These are phyloP conservation scores for Tetrastigma voinierianum DNA, from an alignment of 164 flowering plant genomes.

Conservation along the genomic window DNA sequence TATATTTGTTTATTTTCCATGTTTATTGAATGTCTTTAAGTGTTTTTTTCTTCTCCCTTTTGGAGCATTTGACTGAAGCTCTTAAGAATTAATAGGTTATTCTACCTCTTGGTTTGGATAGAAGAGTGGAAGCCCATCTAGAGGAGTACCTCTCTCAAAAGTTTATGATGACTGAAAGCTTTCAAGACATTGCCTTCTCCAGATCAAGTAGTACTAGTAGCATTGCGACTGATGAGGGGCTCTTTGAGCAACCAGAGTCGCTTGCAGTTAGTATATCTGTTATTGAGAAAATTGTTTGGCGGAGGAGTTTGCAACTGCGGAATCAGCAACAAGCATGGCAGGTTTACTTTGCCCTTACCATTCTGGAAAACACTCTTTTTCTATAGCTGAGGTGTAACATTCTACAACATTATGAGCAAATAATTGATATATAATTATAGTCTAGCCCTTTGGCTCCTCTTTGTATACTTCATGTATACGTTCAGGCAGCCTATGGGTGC, in stretches of 20 bases:
- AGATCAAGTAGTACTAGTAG: slow-evolving; percentile 62
- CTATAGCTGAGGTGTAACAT: too few relatives aligned
- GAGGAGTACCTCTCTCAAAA: slow-evolving; percentile 53
- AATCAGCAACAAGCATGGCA: slow-evolving; percentile 81
- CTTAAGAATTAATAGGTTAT: slow-evolving; percentile 47
- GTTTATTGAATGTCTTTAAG: neutral
- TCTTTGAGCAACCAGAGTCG: slow-evolving; percentile 69
- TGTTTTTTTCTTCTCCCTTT: neutral
- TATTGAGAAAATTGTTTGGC: slow-evolving; percentile 54
- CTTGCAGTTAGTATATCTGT: slow-evolving; percentile 39
- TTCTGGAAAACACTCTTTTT: neutral
- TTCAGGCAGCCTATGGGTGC: too few relatives aligned
- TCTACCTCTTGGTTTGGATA: slow-evolving; percentile 51
- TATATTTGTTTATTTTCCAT: neutral
- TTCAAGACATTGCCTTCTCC: slow-evolving; percentile 35
- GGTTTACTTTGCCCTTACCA: slow-evolving; percentile 40
- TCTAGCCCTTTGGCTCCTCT: too few relatives aligned
- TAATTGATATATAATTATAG: too few relatives aligned
- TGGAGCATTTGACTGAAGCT: slow-evolving; percentile 15
- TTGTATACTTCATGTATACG: too few relatives aligned
- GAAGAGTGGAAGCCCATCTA: slow-evolving; percentile 65
- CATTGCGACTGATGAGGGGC: slow-evolving; percentile 63
- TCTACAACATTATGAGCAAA: too few relatives aligned
- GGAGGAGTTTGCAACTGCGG: slow-evolving; percentile 60
- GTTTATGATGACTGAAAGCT: slow-evolving; percentile 30